These are phyloP conservation scores for Litchi chinensis DNA, from an alignment of 345 rosid species.

Conservation along the genomic window DNA sequence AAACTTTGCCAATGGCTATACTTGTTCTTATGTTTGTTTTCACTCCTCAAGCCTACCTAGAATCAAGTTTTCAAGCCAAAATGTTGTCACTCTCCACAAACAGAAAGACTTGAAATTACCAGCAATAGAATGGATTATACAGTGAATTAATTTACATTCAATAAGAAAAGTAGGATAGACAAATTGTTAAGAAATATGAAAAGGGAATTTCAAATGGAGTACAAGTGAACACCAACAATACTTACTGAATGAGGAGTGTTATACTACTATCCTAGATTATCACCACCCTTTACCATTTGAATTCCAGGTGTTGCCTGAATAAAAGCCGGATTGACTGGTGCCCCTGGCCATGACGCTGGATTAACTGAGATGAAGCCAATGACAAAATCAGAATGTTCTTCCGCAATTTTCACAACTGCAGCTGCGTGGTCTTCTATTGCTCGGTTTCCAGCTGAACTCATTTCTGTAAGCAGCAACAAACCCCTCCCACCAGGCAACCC, in stretches of 20 bases:
- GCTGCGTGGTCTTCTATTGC: constrained; percentile 92
- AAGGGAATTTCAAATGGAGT: too few species aligned
- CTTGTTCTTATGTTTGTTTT: not conserved
- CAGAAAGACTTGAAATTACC: not conserved
- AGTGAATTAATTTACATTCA: not conserved
- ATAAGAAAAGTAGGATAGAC: not conserved
- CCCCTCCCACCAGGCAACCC: constrained; percentile 55
- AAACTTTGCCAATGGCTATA: not conserved
- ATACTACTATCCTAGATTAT: constrained; percentile 88
- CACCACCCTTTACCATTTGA: constrained; percentile 89
- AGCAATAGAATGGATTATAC: not conserved
- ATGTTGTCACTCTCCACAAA: not conserved
- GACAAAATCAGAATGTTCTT: constrained; percentile 86
- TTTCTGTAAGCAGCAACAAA: constrained; percentile 84
- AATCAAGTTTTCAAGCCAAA: not conserved
- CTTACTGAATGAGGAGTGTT: constrained; percentile 97
- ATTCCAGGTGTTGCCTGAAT: constrained; percentile 88
- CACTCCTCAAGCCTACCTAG: not conserved
- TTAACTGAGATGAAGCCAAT: constrained; percentile 96
- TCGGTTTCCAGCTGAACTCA: constrained; percentile 99
- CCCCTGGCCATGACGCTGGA: constrained; percentile 88
- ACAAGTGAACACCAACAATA: not conserved
- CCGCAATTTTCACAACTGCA: constrained; percentile 52
- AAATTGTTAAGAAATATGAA: too few species aligned
- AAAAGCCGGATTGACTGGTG: constrained; percentile 71